These are phyloP conservation scores for Leptographium flavum DNA, from an alignment of 2,329 filamentous ascomycete species.

Conservation along the genomic window DNA sequence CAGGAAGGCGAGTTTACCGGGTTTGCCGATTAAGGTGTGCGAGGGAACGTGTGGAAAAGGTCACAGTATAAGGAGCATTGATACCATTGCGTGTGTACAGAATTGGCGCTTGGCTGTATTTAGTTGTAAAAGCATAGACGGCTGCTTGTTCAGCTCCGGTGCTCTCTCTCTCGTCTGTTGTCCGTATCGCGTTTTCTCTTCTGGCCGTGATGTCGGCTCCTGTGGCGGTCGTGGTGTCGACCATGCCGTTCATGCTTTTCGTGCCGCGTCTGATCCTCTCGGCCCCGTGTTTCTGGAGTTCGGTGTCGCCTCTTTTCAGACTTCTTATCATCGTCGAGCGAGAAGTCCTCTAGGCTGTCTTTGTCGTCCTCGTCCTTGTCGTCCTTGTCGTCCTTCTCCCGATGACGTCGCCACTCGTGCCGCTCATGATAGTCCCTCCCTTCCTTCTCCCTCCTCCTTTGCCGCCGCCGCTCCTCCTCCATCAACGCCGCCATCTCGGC, in stretches of 20 bases:
- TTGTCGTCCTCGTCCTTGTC: neutral
- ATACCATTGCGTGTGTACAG: no score
- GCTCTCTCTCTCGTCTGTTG: neutral
- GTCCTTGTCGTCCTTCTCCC: neutral
- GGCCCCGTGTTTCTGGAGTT: neutral
- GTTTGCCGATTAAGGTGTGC: slow-evolving; percentile 4
- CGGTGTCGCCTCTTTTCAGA: neutral
- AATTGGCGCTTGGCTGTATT: neutral
- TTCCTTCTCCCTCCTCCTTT: slow-evolving; percentile 13
- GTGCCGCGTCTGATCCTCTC: neutral
- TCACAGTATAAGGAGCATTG: no score
- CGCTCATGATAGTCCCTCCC: neutral
- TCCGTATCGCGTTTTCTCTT: neutral
- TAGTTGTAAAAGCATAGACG: neutral
- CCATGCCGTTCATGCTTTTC: neutral
- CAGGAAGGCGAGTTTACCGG: slow-evolving; percentile 2
- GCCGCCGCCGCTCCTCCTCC: slow-evolving; percentile 20
- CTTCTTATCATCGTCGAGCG: neutral
- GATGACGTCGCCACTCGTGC: neutral
- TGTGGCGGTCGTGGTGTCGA: neutral
- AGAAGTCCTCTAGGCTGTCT: neutral
- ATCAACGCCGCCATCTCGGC: slow-evolving; percentile 29
- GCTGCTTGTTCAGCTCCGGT: no score
- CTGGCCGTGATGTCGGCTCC: neutral
- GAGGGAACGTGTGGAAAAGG: no score